A percentile compares a stretch with the other conserved stretches of the same genome.
These are phyloP conservation scores for Akanthomyces uredinophilus DNA, from an alignment of 2,329 filamentous ascomycete species.

Conservation along the genomic window DNA sequence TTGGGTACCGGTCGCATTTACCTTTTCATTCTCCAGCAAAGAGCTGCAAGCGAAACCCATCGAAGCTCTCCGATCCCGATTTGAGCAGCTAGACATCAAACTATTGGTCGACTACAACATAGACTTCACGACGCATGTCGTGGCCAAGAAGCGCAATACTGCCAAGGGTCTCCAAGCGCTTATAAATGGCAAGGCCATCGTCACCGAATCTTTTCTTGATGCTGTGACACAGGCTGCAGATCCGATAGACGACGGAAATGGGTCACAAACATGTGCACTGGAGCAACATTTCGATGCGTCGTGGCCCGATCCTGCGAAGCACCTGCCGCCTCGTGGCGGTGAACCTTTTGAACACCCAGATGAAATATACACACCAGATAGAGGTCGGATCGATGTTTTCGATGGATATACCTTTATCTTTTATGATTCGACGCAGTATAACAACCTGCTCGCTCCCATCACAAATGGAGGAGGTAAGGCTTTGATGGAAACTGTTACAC, in stretches of 20 bases:
- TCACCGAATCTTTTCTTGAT: constrained; percentile 68
- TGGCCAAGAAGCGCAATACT: constrained; percentile 85
- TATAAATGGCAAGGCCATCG: constrained; percentile 73
- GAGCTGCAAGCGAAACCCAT: constrained; percentile 65
- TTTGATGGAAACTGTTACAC: constrained; percentile 56
- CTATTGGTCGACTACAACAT: constrained; percentile 67
- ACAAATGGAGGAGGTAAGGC: constrained; percentile 80
- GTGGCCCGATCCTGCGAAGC: constrained; percentile 71
- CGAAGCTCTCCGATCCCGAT: constrained; percentile 52
- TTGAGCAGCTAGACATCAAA: constrained; percentile 89
- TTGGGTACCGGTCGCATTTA: constrained; percentile 78
- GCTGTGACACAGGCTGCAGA: constrained; percentile 60
- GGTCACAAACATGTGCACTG: constrained; percentile 50
- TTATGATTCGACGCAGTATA: constrained; percentile 68
- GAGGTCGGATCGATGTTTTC: constrained; percentile 65
- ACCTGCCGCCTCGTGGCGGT: constrained; percentile 68
- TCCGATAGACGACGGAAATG: constrained; percentile 40
- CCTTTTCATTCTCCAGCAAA: constrained; percentile 69
- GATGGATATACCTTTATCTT: constrained; percentile 87
- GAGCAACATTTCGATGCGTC: constrained; percentile 73
- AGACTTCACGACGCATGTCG: constrained; percentile 74
- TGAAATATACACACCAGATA: constrained; percentile 67
- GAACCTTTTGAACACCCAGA: constrained; percentile 67
- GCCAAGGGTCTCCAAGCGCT: constrained; percentile 82
- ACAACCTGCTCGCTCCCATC: constrained; percentile 69